Percentiles rank a stretch among this genome's conserved stretches.
These are phyloP conservation scores for Aureobasidium sp. DNA, from an alignment of 2,329 filamentous ascomycete genomes.

Conservation along the genomic window DNA sequence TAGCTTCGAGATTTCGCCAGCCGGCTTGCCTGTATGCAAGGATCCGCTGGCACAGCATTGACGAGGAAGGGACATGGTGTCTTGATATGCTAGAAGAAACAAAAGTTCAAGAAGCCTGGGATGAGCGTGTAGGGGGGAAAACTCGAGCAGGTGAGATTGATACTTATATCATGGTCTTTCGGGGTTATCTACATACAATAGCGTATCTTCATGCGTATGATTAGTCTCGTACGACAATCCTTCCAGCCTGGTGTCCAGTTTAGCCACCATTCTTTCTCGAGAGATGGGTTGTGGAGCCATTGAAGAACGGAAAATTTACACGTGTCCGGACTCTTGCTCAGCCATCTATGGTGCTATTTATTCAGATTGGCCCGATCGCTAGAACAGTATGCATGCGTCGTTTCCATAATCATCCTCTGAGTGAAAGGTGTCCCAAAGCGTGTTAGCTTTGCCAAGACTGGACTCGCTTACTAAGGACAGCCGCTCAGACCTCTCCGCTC, in stretches of 20 bases:
- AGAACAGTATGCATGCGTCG: background rate
- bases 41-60: slow-evolving; percentile 34
- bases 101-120: background rate
- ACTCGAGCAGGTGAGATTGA: no score
- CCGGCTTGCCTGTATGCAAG: slow-evolving; percentile 32
- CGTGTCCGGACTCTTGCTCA: no score
- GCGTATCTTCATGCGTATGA: background rate
- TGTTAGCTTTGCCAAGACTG: background rate
- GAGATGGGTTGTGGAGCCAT: no score
- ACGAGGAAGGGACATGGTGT: slow-evolving; percentile 18
- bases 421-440: background rate
- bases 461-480: background rate
- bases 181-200: no score
- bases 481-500: slow-evolving; percentile 8
- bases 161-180: no score
- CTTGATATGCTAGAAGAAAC: background rate
- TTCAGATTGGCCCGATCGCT: background rate
- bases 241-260: background rate
- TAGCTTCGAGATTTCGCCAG: slow-evolving; percentile 29
- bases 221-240: slow-evolving; percentile 1
- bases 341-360: no score
- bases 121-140: no score
- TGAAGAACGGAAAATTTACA: no score
- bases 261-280: background rate
- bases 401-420: background rate